Percentiles rank a stretch among this genome's conserved stretches.
phyloP scores from a whole-genome alignment of 305 asterid species.

The Fraxinus greggii region DNA sequence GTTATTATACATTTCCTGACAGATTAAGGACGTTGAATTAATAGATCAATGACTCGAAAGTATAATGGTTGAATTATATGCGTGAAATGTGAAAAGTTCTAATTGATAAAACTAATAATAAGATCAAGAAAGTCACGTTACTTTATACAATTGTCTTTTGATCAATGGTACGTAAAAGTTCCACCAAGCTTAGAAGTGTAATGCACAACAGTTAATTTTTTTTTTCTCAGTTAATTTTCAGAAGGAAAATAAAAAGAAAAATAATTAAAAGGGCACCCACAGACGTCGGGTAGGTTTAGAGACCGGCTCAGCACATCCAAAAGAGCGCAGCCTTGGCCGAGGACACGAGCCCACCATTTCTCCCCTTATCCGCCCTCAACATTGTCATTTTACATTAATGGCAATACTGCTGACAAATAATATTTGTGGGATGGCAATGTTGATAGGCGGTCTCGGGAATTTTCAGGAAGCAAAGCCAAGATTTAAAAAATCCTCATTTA shows the following conservation, averaged over 20 bases:
- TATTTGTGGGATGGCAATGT: not conserved
- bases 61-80: too few relatives aligned
- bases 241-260: not conserved
- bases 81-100: too few relatives aligned
- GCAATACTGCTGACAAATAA: not conserved
- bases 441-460: not conserved
- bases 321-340: not conserved
- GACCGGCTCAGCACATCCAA: not conserved
- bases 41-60: too few relatives aligned
- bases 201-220: too few relatives aligned
- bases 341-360: not conserved
- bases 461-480: not conserved
- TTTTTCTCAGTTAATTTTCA: too few relatives aligned
- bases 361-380: not conserved
- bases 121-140: too few relatives aligned
- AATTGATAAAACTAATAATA: not conserved
- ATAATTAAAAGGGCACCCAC: not conserved
- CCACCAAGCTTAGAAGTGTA: too few relatives aligned
- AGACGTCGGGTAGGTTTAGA: not conserved
- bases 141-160: too few relatives aligned
- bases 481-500: too few relatives aligned
- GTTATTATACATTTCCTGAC: too few relatives aligned
- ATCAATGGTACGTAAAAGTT: too few relatives aligned
- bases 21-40: too few relatives aligned
- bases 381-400: not conserved